phyloP scores from a whole-genome alignment of 345 rosid genomes.

The Sapria himalayana region DNA sequence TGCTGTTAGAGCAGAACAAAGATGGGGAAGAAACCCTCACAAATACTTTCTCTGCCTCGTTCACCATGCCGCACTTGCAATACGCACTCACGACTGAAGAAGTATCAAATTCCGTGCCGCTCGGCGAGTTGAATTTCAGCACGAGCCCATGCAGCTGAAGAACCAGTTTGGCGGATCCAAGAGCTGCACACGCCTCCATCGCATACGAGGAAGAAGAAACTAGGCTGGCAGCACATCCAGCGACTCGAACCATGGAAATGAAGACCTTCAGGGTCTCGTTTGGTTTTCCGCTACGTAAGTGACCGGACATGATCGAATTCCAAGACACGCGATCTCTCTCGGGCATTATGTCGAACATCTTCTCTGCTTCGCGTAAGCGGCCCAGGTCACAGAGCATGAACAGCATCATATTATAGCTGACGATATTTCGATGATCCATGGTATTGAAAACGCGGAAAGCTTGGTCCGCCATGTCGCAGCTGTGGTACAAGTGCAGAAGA shows the following conservation, averaged over 20 bases:
- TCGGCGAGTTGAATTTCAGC: conserved; percentile 4
- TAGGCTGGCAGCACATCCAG: neutral
- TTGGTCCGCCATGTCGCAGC: conserved; percentile 7
- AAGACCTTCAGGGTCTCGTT: conserved; percentile 4
- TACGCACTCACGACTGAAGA: conserved; percentile 11
- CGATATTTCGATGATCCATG: conserved; percentile 3
- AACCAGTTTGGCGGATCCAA: conserved; percentile 9
- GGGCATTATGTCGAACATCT: conserved; percentile 13
- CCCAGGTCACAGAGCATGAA: neutral
- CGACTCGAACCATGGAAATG: conserved; percentile 5
- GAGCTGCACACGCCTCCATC: conserved; percentile 14
- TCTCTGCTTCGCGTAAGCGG: conserved; percentile 5
- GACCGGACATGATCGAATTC: conserved; percentile 11
- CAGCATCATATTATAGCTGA: conserved; percentile 7
- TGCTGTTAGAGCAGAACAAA: conserved; percentile 14
- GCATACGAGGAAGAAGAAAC: conserved; percentile 8
- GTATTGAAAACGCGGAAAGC: conserved; percentile 5
- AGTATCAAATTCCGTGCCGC: neutral
- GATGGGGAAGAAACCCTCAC: conserved; percentile 7
- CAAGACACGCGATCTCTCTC: conserved; percentile 12
- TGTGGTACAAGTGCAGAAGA: conserved; percentile 8
- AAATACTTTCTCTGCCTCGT: conserved; percentile 7
- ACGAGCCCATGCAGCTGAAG: conserved; percentile 9
- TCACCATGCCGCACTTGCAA: conserved; percentile 7
- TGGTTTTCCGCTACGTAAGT: conserved; percentile 4